Evolutionary conservation across 352 stramenopile genomes (phyloP).

Genomic region (Pythium phragmiticola): DNA sequence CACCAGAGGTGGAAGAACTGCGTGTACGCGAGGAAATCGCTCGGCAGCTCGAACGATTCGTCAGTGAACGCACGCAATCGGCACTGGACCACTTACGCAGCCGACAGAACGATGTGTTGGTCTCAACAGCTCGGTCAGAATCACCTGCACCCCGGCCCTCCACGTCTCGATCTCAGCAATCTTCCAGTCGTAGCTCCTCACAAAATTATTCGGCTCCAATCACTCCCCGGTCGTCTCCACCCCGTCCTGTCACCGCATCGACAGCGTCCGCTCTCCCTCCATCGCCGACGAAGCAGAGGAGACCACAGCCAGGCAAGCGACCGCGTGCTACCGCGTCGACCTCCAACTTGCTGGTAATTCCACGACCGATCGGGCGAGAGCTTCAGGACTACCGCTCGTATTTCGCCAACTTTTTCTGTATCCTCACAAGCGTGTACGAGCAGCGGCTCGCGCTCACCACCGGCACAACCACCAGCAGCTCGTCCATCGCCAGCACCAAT

Average conservation of each 20-base stretch:
- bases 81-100: constrained; percentile 41
- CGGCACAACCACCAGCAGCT: constrained; percentile 11
- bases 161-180: not conserved
- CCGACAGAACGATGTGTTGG: constrained; percentile 8
- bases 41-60: constrained; percentile 38
- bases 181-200: not conserved
- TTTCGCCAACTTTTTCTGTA: constrained; percentile 76
- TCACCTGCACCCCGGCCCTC: not conserved
- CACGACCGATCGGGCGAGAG: constrained; percentile 16
- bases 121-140: not conserved
- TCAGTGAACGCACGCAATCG: constrained; percentile 33
- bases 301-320: not conserved
- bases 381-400: constrained; percentile 58
- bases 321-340: not conserved
- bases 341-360: constrained; percentile 2
- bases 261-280: not conserved
- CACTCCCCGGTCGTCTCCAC: not conserved
- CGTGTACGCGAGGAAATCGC: constrained; percentile 26
- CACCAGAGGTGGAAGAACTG: not conserved
- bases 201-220: not conserved
- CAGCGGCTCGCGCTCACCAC: constrained; percentile 29
- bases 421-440: constrained; percentile 71
- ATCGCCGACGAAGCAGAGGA: not conserved
- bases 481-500: not conserved
- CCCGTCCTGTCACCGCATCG: not conserved